Percentiles rank a stretch among this genome's conserved stretches.
Conservation (phyloP, 768 basidiomycete genomes). For the Leccinum subtestaceum region DNA sequence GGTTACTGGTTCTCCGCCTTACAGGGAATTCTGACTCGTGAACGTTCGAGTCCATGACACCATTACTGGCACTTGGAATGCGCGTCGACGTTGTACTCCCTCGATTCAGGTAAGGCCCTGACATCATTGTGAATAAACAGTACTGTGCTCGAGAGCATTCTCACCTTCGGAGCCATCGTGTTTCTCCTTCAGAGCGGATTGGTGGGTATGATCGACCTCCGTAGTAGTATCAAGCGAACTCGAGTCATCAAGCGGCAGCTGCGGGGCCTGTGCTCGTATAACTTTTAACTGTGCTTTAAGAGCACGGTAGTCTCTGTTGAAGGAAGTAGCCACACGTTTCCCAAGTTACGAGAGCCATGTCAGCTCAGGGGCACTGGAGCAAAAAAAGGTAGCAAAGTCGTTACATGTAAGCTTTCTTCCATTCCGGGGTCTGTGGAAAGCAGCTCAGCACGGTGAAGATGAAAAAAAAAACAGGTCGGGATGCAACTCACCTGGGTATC, state of each 20-base stretch:
- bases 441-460: background rate
- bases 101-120: background rate
- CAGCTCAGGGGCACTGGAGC: background rate
- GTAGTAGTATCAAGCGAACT: conserved; percentile 1
- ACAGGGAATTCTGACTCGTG: background rate
- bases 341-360: background rate
- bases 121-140: background rate
- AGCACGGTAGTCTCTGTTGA: conserved; percentile 62
- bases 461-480: background rate
- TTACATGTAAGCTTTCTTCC: conserved; percentile 32
- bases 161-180: background rate
- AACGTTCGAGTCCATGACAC: background rate
- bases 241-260: conserved; percentile 19
- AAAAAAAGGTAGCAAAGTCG: background rate
- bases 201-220: conserved; percentile 1
- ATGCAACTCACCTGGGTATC: conserved; percentile 56
- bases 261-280: conserved; percentile 38
- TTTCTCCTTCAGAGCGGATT: background rate
- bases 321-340: background rate
- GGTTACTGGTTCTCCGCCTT: background rate
- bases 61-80: background rate
- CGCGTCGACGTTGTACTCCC: conserved; percentile 1
- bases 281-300: conserved; percentile 68
- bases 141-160: background rate
- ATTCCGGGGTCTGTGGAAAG: conserved; percentile 62